Evolutionary conservation across 345 rosid genomes (phyloP).

Genomic region (Luvunga scandens): DNA sequence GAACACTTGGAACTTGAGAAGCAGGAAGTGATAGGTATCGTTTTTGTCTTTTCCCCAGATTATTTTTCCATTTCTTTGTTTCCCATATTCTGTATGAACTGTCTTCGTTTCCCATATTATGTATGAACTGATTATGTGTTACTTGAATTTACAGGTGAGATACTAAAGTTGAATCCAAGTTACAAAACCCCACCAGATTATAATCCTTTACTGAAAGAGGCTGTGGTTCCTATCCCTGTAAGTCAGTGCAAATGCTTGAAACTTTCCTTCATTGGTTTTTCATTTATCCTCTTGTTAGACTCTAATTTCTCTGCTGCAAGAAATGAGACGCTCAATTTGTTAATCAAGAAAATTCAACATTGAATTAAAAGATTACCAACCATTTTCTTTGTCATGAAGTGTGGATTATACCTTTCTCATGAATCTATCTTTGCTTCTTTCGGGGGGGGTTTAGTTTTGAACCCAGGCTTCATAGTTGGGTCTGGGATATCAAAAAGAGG

Average conservation of each 20-base stretch:
- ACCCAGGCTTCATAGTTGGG: background rate
- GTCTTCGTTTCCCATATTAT: background rate
- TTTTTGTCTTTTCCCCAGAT: background rate
- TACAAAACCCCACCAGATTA: constrained; percentile 85
- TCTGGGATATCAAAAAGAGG: background rate
- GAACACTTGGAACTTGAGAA: constrained; percentile 68
- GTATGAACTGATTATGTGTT: constrained; percentile 7
- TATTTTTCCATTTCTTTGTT: background rate
- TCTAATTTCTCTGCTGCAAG: background rate
- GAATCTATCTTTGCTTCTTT: background rate
- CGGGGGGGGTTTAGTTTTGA: background rate
- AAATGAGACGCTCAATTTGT: too few relatives aligned
- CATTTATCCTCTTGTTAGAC: background rate
- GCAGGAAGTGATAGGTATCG: constrained; percentile 74
- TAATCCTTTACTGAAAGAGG: constrained; percentile 78
- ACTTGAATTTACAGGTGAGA: constrained; percentile 62
- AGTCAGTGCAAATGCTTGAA: constrained; percentile 24
- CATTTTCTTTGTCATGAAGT: background rate
- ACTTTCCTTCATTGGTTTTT: constrained; percentile 2
- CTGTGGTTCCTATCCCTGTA: constrained; percentile 76
- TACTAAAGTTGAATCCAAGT: constrained; percentile 72
- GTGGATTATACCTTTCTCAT: background rate
- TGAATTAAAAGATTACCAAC: background rate
- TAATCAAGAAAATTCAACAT: background rate
- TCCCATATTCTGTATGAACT: background rate